Evolutionary conservation across 2,329 filamentous ascomycete species (phyloP).

Genomic region (Epichloe sibirici): DNA sequence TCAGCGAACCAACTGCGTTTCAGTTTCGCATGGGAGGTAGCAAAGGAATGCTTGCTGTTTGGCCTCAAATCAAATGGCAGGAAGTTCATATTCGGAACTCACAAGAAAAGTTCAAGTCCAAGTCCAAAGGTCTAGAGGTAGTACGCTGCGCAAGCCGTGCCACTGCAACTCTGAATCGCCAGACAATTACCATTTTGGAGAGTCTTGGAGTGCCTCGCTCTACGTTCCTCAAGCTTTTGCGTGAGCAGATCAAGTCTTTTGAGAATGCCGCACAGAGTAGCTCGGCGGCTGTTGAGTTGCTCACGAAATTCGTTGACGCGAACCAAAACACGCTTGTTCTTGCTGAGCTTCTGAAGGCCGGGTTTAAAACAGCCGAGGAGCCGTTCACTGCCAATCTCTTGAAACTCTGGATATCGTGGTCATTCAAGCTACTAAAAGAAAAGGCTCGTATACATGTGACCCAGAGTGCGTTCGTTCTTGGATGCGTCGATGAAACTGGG

Average conservation of each 20-base stretch:
- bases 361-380: conserved; percentile 63
- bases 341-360: conserved; percentile 63
- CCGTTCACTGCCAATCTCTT: conserved; percentile 75
- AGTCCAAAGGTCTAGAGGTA: conserved; percentile 66
- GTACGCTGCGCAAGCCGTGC: conserved; percentile 69
- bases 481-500: conserved; percentile 75
- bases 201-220: conserved; percentile 57
- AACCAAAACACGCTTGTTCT: conserved; percentile 69
- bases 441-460: conserved; percentile 78
- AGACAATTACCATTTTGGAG: conserved; percentile 78
- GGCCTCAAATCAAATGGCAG: conserved; percentile 51
- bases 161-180: conserved; percentile 72
- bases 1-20: conserved; percentile 62
- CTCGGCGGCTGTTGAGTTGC: conserved; percentile 48
- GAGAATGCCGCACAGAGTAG: conserved; percentile 57
- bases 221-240: conserved; percentile 57
- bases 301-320: conserved; percentile 69
- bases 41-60: conserved; percentile 77
- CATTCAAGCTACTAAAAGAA: conserved; percentile 79
- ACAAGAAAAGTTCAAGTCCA: conserved; percentile 73
- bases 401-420: conserved; percentile 78
- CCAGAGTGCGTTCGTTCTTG: conserved; percentile 76
- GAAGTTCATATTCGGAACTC: conserved; percentile 72
- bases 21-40: conserved; percentile 88
- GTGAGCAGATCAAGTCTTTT: conserved; percentile 54